These are phyloP conservation scores for Secale cereale DNA, from an alignment of 176 grass and related monocot genomes.

Conservation along the genomic window DNA sequence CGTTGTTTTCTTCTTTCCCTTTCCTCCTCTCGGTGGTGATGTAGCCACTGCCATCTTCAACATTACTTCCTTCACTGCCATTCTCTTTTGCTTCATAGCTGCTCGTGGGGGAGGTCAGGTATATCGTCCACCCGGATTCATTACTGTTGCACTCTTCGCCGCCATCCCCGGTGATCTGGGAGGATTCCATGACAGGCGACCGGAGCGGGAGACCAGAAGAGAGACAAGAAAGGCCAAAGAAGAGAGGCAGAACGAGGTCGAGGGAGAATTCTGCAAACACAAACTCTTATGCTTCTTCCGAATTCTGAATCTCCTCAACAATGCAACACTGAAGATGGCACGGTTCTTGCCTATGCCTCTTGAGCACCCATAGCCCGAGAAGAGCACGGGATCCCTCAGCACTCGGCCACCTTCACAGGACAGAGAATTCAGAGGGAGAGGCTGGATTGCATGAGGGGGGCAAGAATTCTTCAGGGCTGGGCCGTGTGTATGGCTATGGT, in stretches of 20 bases:
- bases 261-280: slow-evolving; percentile 14
- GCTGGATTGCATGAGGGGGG: slow-evolving; percentile 19
- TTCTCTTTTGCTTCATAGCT: slow-evolving; percentile 24
- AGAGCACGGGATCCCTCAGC: neutral
- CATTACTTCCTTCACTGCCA: slow-evolving; percentile 30
- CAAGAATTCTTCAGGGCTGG: neutral
- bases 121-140: slow-evolving; percentile 70
- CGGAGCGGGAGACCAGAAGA: neutral
- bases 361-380: neutral
- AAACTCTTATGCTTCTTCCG: slow-evolving; percentile 1
- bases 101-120: slow-evolving; percentile 48
- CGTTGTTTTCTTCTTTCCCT: neutral
- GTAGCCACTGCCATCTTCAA: slow-evolving; percentile 29
- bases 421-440: neutral
- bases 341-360: neutral
- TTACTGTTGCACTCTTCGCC: slow-evolving; percentile 57
- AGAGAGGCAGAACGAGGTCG: neutral
- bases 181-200: slow-evolving; percentile 32
- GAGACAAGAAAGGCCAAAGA: neutral
- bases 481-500: neutral
- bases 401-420: slow-evolving; percentile 2
- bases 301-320: neutral
- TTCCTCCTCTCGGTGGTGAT: slow-evolving; percentile 24
- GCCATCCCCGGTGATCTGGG: slow-evolving; percentile 28
- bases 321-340: slow-evolving; percentile 7